phyloP scores from a whole-genome alignment of 768 basidiomycete species.

The Pisolithus tinctorius region DNA sequence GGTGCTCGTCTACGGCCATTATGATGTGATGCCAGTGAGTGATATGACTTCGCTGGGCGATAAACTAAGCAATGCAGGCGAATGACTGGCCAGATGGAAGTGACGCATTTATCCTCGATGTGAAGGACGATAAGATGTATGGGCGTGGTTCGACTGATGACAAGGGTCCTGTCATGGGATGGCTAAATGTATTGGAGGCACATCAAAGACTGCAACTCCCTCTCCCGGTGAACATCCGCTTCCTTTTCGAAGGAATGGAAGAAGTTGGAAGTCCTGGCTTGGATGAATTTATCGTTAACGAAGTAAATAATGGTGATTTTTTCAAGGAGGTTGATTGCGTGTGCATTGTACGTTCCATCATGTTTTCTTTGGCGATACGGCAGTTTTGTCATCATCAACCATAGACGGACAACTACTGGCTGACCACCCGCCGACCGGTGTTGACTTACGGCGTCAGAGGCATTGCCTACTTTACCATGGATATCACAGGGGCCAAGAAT shows the following conservation, averaged over 20 bases:
- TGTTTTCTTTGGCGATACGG: not conserved
- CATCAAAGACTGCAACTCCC: slow-evolving; percentile 59
- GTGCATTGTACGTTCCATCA: slow-evolving; percentile 64
- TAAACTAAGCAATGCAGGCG: not conserved
- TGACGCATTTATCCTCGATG: slow-evolving; percentile 69
- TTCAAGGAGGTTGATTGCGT: slow-evolving; percentile 88
- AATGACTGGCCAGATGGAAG: not conserved
- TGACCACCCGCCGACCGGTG: slow-evolving; percentile 72
- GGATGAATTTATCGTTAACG: slow-evolving; percentile 76
- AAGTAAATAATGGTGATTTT: slow-evolving; percentile 65
- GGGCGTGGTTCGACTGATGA: slow-evolving; percentile 89
- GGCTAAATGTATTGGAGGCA: slow-evolving; percentile 86
- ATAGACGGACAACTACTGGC: slow-evolving; percentile 92
- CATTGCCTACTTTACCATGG: slow-evolving; percentile 78
- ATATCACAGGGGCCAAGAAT: slow-evolving; percentile 75
- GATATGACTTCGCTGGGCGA: not conserved
- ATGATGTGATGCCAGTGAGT: slow-evolving; percentile 80
- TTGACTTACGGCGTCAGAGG: slow-evolving; percentile 89
- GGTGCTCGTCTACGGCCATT: slow-evolving; percentile 82
- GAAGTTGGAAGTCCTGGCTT: slow-evolving; percentile 89
- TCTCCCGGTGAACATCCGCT: slow-evolving; percentile 83
- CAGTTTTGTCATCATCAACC: not conserved
- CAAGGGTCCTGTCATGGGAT: slow-evolving; percentile 84
- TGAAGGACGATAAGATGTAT: slow-evolving; percentile 53
- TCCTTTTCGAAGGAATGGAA: slow-evolving; percentile 98